phyloP scores from a whole-genome alignment of 2,329 filamentous ascomycete genomes.

The Cordyceps farinosa region DNA sequence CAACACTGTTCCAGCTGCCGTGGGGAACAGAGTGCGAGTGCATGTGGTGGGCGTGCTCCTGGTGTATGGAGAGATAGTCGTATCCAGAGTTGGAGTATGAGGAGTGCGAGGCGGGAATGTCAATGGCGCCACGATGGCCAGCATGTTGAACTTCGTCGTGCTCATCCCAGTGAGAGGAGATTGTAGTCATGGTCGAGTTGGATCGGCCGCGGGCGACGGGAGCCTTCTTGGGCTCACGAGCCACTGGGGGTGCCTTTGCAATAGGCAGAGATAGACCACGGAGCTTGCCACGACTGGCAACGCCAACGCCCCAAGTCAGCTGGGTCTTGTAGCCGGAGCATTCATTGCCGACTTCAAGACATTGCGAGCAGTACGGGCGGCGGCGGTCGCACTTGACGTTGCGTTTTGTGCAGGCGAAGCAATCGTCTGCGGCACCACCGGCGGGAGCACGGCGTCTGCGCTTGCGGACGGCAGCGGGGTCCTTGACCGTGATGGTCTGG shows the following conservation, averaged over 20 bases:
- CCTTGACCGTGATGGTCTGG: constrained; percentile 45
- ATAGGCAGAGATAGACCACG: constrained; percentile 77
- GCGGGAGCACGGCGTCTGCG: constrained; percentile 83
- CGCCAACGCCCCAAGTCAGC: constrained; percentile 92
- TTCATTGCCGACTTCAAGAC: constrained; percentile 84
- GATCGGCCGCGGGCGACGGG: constrained; percentile 41
- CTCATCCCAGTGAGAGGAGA: constrained; percentile 28
- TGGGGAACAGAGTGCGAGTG: constrained; percentile 35
- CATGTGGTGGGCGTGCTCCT: constrained; percentile 31
- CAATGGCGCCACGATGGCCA: constrained; percentile 32
- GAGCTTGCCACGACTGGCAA: constrained; percentile 92
- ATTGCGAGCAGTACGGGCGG: constrained; percentile 92
- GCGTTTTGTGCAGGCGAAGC: constrained; percentile 86
- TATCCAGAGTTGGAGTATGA: constrained; percentile 30
- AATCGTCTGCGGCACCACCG: constrained; percentile 88
- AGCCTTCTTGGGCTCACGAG: constrained; percentile 47
- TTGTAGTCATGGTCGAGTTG: constrained; percentile 39
- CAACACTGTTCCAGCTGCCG: constrained; percentile 44
- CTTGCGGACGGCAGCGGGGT: constrained; percentile 56
- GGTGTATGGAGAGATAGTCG: constrained; percentile 51
- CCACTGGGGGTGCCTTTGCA: constrained; percentile 56
- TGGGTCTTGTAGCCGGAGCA: constrained; percentile 97
- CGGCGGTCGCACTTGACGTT: constrained; percentile 84
- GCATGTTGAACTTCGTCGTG: constrained; percentile 33
- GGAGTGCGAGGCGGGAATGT: constrained; percentile 33